Percentiles rank a stretch among this genome's conserved stretches.
phyloP scores from a whole-genome alignment of 768 basidiomycete species.

The Trametes maxima region DNA sequence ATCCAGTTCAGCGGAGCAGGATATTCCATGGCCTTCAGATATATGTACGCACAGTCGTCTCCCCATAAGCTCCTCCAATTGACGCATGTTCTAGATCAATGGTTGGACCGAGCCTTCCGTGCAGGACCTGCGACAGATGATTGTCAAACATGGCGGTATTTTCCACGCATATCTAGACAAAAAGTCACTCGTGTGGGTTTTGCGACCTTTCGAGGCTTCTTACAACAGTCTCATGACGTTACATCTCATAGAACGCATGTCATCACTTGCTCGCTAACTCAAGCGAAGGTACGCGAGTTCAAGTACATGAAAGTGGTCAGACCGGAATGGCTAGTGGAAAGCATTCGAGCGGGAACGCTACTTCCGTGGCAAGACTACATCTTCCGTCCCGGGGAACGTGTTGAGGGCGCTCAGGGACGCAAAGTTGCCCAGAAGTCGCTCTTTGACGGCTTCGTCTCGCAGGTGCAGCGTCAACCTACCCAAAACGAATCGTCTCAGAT shows the following conservation, averaged over 20 bases:
- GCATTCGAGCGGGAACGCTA: constrained; percentile 63
- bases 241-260: constrained; percentile 72
- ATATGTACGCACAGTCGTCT: constrained; percentile 61
- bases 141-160: constrained; percentile 80
- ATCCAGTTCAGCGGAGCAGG: constrained; percentile 37
- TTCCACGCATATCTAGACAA: constrained; percentile 85
- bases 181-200: constrained; percentile 67
- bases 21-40: constrained; percentile 79
- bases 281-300: constrained; percentile 87
- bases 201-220: background rate
- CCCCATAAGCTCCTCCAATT: background rate
- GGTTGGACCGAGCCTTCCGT: constrained; percentile 88
- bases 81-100: constrained; percentile 64
- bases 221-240: background rate
- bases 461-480: background rate
- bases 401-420: constrained; percentile 53
- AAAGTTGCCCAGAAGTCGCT: constrained; percentile 43
- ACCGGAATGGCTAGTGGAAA: constrained; percentile 88
- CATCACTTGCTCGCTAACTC: constrained; percentile 87
- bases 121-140: constrained; percentile 78
- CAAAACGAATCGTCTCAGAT: background rate
- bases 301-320: constrained; percentile 86
- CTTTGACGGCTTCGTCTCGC: constrained; percentile 25
- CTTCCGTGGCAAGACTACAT: constrained; percentile 82
- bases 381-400: constrained; percentile 51